Percentiles rank a stretch among this genome's conserved stretches.
These are phyloP conservation scores for Pachyrhizus erosus DNA, from an alignment of 306 rosid species.

Conservation along the genomic window DNA sequence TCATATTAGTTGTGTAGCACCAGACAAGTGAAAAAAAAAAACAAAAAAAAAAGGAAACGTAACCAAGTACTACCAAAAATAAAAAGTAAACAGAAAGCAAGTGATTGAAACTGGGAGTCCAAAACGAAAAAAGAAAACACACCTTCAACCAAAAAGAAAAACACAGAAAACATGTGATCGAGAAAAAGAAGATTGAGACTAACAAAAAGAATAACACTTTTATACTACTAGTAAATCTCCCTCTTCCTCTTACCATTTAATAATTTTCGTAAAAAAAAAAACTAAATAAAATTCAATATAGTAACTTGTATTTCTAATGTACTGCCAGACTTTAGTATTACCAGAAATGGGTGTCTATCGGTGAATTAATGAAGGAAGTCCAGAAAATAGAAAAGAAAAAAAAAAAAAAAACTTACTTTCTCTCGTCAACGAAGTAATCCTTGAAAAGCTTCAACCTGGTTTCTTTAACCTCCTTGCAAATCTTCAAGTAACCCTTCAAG, in stretches of 20 bases:
- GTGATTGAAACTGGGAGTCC: not conserved
- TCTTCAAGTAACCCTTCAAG: constrained; percentile 75
- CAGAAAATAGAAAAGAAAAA: not conserved
- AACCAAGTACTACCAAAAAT: not conserved
- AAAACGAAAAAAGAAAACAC: not conserved
- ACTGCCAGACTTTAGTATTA: not conserved
- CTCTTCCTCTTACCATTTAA: too few species aligned
- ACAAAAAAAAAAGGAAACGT: not conserved
- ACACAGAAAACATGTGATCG: not conserved
- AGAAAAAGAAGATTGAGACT: not conserved
- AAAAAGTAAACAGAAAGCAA: not conserved
- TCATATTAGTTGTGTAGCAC: not conserved
- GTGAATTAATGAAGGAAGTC: not conserved
- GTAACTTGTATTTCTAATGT: too few species aligned
- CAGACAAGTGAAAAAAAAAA: not conserved
- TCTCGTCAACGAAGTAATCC: constrained; percentile 82
- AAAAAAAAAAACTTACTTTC: constrained; percentile 64
- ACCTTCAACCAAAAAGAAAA: too few species aligned
- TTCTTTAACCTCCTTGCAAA: constrained; percentile 86
- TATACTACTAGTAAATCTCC: too few species aligned
- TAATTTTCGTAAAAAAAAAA: too few species aligned
- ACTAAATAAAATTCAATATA: too few species aligned
- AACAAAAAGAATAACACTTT: too few species aligned
- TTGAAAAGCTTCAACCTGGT: constrained; percentile 76
- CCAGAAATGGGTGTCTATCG: not conserved